Evolutionary conservation across 139 green algal species (phyloP).

Genomic region (Zygnema cylindricum): DNA sequence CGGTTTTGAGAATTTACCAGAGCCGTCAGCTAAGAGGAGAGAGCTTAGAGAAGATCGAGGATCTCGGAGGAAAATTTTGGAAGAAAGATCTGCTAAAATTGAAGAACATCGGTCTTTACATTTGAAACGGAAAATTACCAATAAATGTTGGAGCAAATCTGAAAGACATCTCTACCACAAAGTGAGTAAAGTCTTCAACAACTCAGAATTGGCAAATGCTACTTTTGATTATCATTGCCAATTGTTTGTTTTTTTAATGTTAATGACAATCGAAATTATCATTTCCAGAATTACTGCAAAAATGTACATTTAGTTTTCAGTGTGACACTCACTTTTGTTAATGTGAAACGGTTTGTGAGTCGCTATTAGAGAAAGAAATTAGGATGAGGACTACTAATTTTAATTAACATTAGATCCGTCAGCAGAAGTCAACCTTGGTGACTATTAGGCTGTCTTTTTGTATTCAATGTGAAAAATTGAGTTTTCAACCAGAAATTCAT

Average conservation of each 20-base stretch:
- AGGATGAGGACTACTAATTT: too few relatives aligned
- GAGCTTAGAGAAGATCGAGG: not conserved
- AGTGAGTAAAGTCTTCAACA: not conserved
- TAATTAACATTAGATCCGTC: too few relatives aligned
- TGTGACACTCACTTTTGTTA: not conserved
- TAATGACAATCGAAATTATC: not conserved
- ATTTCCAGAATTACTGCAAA: not conserved
- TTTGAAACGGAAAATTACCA: not conserved
- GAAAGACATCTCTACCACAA: constrained; percentile 14
- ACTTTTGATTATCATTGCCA: not conserved
- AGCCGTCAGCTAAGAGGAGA: not conserved
- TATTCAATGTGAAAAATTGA: too few relatives aligned
- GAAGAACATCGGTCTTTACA: not conserved
- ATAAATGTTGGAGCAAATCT: not conserved
- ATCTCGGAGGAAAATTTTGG: not conserved
- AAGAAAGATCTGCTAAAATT: not conserved
- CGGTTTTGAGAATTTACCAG: not conserved
- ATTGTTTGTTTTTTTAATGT: not conserved
- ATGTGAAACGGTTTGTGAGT: too few relatives aligned
- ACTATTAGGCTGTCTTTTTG: too few relatives aligned
- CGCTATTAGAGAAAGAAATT: too few relatives aligned
- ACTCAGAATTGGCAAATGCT: not conserved
- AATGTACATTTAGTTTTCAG: not conserved
- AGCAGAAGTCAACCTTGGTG: too few relatives aligned
- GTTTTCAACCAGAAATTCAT: too few relatives aligned